These are phyloP conservation scores for Stephania japonica DNA, from an alignment of 164 flowering plant species.

Conservation along the genomic window DNA sequence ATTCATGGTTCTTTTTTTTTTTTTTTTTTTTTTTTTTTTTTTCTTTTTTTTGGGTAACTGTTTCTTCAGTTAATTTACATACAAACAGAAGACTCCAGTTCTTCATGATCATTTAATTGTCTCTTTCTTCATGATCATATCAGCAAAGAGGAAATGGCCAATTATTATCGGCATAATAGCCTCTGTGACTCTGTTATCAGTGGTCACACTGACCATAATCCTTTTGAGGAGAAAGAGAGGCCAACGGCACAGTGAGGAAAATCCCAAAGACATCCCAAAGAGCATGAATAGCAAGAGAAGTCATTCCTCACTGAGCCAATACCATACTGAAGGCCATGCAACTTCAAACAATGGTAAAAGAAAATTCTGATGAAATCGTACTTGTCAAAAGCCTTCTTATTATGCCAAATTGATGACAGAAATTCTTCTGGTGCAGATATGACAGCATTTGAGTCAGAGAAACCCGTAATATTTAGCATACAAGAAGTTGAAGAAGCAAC, in stretches of 20 bases:
- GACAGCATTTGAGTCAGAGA: conserved; percentile 49
- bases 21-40: too few relatives aligned
- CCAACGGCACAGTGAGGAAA: conserved; percentile 15
- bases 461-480: conserved; percentile 34
- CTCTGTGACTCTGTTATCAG: conserved; percentile 26
- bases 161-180: conserved; percentile 28
- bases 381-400: background rate
- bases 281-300: conserved; percentile 23
- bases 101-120: background rate
- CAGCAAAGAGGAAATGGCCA: conserved; percentile 25
- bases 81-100: background rate
- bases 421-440: conserved; percentile 24
- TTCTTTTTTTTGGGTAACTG: too few relatives aligned
- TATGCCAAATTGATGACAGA: background rate
- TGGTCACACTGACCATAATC: conserved; percentile 20
- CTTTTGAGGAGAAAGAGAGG: conserved; percentile 24
- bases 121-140: background rate
- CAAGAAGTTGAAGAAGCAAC: conserved; percentile 57
- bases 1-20: background rate
- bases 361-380: background rate
- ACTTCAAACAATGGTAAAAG: background rate
- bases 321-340: conserved; percentile 34
- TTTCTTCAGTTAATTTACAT: background rate
- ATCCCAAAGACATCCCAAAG: conserved; percentile 30
- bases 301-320: conserved; percentile 24